Evolutionary conservation across 2,329 filamentous ascomycete genomes (phyloP), one percentile per base, ranked within the genome.

Genomic region (Periconia macrospinosa): DNA sequence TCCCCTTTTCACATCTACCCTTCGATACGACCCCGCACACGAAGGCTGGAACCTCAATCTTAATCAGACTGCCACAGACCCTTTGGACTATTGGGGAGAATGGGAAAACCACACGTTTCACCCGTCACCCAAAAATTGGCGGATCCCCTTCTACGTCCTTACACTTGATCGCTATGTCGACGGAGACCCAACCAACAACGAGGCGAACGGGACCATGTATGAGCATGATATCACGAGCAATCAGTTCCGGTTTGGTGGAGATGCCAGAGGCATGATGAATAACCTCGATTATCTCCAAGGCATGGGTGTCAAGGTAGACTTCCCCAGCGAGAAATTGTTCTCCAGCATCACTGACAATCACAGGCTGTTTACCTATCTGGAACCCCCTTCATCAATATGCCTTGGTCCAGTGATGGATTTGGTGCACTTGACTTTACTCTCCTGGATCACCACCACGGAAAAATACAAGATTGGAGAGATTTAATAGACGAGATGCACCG

Each of bases 151-250:
- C 63, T 88, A 88, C 66, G 86, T 83, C 9, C 73, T 88, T 44
- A 86, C 86, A 64, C 70, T 86, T 11, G 85, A 88, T 66, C 76
- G 83, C 54, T 88, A 83, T 61, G 83, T 86, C 41, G 87, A 88
- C 61, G 85, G 85, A 18, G 81, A 88, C 60, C 85, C 85, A 8
- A 77, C 76, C 2, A 88, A 88, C 63, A 85, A 88, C 65, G 81
- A 87, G 61, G 79, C 79, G 42, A 87, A 87, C 65, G 80, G 77
- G 10, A 86, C 84, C 0, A 57, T 77, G 2, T 87, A 81, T 68
- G 85, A 87, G 61, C 82, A 85, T 66, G 85, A 87, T 63, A 69
- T 80, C 52, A 79, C 78, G 60, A 83, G 79, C 53, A 87, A 82
- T 50, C 84, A 87, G 65, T 81, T 87, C 71, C 82, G 85, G 30